These are phyloP conservation scores for Scheffersomyces amazonensis DNA, from an alignment of 805 yeast genomes.

Conservation along the genomic window DNA sequence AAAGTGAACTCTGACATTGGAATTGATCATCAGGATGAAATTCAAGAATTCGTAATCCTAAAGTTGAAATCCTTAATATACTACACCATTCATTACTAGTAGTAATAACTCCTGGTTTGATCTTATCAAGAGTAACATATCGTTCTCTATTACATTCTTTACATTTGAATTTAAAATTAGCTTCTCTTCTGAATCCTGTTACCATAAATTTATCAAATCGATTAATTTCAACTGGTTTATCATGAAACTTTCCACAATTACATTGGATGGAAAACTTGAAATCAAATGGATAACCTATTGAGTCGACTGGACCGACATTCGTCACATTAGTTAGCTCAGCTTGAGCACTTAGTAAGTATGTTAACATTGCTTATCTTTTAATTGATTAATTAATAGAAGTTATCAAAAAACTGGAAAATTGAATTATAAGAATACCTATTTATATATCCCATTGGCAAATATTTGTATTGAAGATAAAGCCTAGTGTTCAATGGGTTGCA, in stretches of 20 bases:
- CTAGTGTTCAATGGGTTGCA: not conserved
- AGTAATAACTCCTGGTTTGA: not conserved
- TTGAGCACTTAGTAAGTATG: conserved; percentile 5
- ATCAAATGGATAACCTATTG: conserved; percentile 13
- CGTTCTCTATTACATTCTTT: conserved; percentile 9
- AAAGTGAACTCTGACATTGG: conserved; percentile 3
- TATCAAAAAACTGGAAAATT: too few relatives aligned
- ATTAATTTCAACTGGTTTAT: conserved; percentile 7
- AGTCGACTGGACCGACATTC: conserved; percentile 10
- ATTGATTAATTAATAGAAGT: too few relatives aligned
- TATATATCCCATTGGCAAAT: too few relatives aligned
- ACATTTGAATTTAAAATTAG: conserved; percentile 8
- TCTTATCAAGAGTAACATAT: not conserved
- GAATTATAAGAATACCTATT: too few relatives aligned
- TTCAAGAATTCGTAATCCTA: conserved; percentile 7
- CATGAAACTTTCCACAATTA: conserved; percentile 6
- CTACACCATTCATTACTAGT: not conserved
- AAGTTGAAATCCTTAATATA: conserved; percentile 8
- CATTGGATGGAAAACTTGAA: conserved; percentile 10
- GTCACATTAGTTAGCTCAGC: conserved; percentile 11
- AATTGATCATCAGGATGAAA: conserved; percentile 10
- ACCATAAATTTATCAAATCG: not conserved
- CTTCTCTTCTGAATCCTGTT: conserved; percentile 3
- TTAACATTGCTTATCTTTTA: conserved; percentile 8
- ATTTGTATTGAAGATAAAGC: too few relatives aligned